Evolutionary conservation across 164 flowering plant species (phyloP).

Genomic region (Nelumbo lutea): DNA sequence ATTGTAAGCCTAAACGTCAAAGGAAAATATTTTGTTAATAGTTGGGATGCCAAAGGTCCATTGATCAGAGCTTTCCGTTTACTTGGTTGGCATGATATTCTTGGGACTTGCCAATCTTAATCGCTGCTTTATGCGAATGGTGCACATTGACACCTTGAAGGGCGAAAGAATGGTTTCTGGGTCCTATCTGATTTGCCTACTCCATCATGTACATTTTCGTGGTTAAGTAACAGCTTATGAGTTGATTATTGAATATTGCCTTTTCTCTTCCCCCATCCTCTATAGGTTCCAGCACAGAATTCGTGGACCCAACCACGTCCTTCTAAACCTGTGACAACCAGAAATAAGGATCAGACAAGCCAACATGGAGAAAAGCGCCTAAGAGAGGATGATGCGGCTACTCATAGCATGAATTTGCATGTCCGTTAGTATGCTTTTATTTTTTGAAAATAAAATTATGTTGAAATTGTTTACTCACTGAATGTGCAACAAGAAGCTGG

Average conservation of each 20-base stretch:
- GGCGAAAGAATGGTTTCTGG: no score
- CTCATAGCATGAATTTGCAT: conserved; percentile 31
- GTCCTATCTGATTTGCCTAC: neutral
- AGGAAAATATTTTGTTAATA: no score
- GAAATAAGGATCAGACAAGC: conserved; percentile 19
- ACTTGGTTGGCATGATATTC: no score
- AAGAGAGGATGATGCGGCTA: conserved; percentile 46
- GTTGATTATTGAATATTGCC: neutral
- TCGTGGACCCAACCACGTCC: conserved; percentile 51
- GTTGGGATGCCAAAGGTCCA: no score
- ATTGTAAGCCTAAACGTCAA: no score
- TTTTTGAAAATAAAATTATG: neutral
- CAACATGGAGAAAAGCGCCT: conserved; percentile 70
- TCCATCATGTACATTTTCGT: no score
- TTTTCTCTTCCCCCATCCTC: neutral
- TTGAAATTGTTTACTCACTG: no score
- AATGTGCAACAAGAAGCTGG: neutral
- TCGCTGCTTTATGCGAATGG: no score
- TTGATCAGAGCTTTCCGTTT: no score
- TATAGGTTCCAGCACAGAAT: conserved; percentile 79
- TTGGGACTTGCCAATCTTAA: no score
- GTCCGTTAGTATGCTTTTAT: conserved; percentile 13
- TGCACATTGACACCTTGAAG: neutral
- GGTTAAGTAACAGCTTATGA: neutral
- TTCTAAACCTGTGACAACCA: conserved; percentile 16